Evolutionary conservation across 345 rosid genomes (phyloP).

Genomic region (Clarkia xantiana): DNA sequence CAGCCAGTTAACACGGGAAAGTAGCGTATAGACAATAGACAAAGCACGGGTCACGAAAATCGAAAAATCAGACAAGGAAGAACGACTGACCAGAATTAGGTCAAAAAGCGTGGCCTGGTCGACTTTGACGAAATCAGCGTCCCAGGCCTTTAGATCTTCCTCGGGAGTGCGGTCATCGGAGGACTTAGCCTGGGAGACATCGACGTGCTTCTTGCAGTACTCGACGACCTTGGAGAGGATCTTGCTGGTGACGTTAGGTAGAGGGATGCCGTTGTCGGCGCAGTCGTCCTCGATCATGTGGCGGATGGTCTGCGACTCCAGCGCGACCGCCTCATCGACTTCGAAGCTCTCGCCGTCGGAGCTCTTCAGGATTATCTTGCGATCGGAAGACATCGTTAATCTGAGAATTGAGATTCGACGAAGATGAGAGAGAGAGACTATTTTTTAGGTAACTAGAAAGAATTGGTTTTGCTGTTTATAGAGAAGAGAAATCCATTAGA

Average conservation of each 20-base stretch:
- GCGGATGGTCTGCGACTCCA: conserved; percentile 21
- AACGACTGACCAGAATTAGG: conserved; percentile 17
- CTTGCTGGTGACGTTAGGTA: conserved; percentile 25
- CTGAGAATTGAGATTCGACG: neutral
- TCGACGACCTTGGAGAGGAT: conserved; percentile 24
- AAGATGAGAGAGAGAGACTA: neutral
- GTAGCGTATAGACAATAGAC: too few relatives aligned
- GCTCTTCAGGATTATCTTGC: conserved; percentile 10
- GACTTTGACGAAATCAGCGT: conserved; percentile 21
- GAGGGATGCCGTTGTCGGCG: conserved; percentile 21
- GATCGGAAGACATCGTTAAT: conserved; percentile 7
- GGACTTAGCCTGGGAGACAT: conserved; percentile 4
- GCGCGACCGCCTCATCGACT: conserved; percentile 20
- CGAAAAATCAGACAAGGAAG: neutral
- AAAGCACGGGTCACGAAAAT: too few relatives aligned
- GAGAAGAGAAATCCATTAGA: too few relatives aligned
- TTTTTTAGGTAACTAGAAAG: too few relatives aligned
- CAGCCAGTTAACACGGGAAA: too few relatives aligned
- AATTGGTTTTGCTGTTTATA: too few relatives aligned
- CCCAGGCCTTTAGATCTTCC: conserved; percentile 16
- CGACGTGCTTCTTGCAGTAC: conserved; percentile 26
- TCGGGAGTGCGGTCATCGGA: conserved; percentile 5
- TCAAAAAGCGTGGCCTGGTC: conserved; percentile 24
- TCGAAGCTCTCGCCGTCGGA: conserved; percentile 24
- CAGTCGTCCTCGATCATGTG: conserved; percentile 29